Evolutionary conservation across 78 protist species (phyloP), one percentile per base, ranked within the genome.

Genomic region (Mastigamoeba balamuthi): DNA sequence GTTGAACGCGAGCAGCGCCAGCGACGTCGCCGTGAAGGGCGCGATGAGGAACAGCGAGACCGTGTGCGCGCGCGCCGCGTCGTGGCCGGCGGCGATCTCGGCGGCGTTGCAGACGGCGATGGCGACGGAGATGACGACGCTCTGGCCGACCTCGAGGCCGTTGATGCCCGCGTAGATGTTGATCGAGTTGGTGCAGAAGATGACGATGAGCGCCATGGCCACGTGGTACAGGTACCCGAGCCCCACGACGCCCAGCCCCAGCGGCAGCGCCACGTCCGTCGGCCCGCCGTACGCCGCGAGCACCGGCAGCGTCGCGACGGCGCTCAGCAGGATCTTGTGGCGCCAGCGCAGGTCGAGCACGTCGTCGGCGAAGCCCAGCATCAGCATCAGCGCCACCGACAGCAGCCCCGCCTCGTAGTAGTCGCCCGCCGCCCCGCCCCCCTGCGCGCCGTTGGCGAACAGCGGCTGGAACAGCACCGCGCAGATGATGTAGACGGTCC

Each of bases 351-450:
- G 84, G 65, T 95, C 92, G 6, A 97, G 86, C 25, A 97, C 99
- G 52, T 97, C 97, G 79, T 97, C 99, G 4, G 92, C 95, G 40
- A 97, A 97, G 69, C 99, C 99, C n/a, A 96, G 84, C 58, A 97
- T 80, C 33, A 88, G 58, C 94, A 89, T 95, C 69, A 91, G 83
- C 39, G 88, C 70, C 77, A 92, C 89, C 4, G 88, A 66, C 9
- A 85, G 63, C 28, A 95, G 75, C 6, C 92, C 95, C 5, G 94
- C 91, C 74, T 92, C 85, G 66, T 84, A 91, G 77, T 78, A 85
- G 7, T 75, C 85, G 1, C 87, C 74, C 88, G 78, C 74, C 17
- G 29, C 6, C 27, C 40, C 10, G 27, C 40, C 38, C 63, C 40
- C 67, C 66, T 67, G 70, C 73, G 71, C 63, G 74, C 42, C 6